phyloP scores from a whole-genome alignment of 2,329 filamentous ascomycete genomes.

The Colletotrichum karsti region DNA sequence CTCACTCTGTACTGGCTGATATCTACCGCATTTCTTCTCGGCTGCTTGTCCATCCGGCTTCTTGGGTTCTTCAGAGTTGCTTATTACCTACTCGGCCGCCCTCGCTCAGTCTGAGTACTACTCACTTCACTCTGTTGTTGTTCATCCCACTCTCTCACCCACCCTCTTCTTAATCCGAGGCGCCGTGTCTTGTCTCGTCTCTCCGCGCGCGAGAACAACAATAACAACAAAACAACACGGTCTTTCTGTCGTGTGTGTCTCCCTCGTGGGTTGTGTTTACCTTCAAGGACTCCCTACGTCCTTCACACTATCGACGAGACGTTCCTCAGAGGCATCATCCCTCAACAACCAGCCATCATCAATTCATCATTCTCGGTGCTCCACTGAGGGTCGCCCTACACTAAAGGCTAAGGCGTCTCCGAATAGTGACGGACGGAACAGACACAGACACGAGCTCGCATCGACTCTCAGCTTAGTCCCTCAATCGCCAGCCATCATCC shows the following conservation, averaged over 20 bases:
- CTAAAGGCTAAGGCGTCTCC: background rate
- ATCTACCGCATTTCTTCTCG: too few species aligned
- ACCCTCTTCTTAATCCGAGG: background rate
- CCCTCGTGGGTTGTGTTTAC: background rate
- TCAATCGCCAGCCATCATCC: background rate
- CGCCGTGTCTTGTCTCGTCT: background rate
- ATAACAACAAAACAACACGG: background rate
- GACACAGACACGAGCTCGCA: too few species aligned
- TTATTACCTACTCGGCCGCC: background rate
- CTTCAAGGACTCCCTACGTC: background rate
- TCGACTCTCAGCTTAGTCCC: background rate
- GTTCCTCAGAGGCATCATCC: slow-evolving; percentile 17
- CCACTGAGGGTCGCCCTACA: slow-evolving; percentile 10
- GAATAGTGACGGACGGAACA: background rate
- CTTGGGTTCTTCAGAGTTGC: too few species aligned
- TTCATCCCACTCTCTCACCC: too few species aligned
- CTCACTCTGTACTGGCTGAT: too few species aligned
- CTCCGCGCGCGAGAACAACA: background rate
- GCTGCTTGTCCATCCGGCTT: too few species aligned
- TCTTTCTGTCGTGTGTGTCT: background rate
- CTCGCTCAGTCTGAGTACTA: background rate
- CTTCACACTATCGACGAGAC: slow-evolving; percentile 19
- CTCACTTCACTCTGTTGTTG: background rate
- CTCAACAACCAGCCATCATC: background rate
- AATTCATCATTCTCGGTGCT: background rate